Base-by-base conservation (phyloP, 768 basidiomycete species). In the Guyanaporus albipodus region DNA sequence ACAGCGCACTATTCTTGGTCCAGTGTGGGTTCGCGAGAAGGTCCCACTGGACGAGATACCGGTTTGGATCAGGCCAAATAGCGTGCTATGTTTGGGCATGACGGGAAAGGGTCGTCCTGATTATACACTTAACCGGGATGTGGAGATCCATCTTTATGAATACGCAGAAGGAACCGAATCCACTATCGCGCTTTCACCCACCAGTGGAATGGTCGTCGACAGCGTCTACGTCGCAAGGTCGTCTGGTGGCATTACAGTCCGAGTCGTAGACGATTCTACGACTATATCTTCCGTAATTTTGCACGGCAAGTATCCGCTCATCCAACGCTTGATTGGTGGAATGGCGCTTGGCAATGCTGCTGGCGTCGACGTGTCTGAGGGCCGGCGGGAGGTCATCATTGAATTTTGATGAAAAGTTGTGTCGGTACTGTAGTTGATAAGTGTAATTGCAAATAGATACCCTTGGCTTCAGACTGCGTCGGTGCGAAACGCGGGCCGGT, bases 41-140 rank as follows among this genome's bases (percentile, higher is more conserved):
- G 79, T 84, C n/a, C 75, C 81, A 21, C 63, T 85, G 31, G 75
- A 82, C 55, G 73, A 77, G 46, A 73, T 87, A 31, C 84, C 83
- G 14, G 77, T 87, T 23, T 87, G 78, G 77, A 77, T 86, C 29
- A 72, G 80, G 29, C 74, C 75, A 22, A 77, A 75, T 29, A 76
- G 73, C 14, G 72, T 85, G 17, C 62, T 87, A 17, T 66, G 55
- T 23, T 21, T 57, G 22, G 54, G 55, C 31, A 14, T 39, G 2
- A 28, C 41, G 6, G 74, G 42, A 70, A 85, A n/a, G 82, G 83
- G 5, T 77, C 82, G 15, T 57, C 67, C 26, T 68, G 71, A 22
- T 66, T 71, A 18, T 71, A 70, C 21, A 65, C 67, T 46, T 55
- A 70, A 53, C 66, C 54, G 22, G 23, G 50, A 67, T 21, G 42